Percentiles rank a stretch among this genome's conserved stretches.
phyloP scores from a whole-genome alignment of 306 rosid species.

The Geum urbanum region DNA sequence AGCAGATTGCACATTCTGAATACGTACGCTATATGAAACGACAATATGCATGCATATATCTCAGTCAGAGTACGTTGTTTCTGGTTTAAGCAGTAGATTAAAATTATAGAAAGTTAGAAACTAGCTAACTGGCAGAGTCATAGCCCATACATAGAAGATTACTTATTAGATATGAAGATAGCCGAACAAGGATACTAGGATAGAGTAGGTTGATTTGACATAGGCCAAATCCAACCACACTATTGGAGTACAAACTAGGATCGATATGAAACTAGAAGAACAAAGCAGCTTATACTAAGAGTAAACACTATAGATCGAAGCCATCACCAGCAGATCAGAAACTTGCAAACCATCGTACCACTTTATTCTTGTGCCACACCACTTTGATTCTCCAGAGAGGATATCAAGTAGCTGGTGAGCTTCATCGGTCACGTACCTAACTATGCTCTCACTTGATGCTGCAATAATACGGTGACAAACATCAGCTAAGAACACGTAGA shows the following conservation, averaged over 20 bases:
- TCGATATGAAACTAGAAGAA: background rate
- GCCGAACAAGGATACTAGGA: background rate
- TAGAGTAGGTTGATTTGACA: conserved; percentile 4
- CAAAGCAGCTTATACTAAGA: background rate
- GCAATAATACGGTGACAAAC: background rate
- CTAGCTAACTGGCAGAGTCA: background rate
- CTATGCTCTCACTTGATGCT: conserved; percentile 8
- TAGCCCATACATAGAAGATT: background rate
- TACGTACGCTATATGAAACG: too few species aligned
- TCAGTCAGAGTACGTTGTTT: background rate
- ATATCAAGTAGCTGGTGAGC: background rate
- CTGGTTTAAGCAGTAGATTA: background rate
- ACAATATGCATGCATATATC: too few species aligned
- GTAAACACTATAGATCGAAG: background rate
- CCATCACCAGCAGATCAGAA: background rate
- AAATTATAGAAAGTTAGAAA: background rate
- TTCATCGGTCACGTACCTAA: background rate
- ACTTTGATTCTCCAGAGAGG: background rate
- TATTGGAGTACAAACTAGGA: background rate
- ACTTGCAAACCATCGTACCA: background rate
- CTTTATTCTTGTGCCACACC: conserved; percentile 1
- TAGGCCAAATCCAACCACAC: background rate
- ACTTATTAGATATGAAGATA: background rate
- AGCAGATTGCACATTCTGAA: too few species aligned
- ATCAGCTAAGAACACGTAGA: background rate